These are phyloP conservation scores for Plasmodium coatneyi DNA, from an alignment of 169 alveolate species.

Conservation along the genomic window DNA sequence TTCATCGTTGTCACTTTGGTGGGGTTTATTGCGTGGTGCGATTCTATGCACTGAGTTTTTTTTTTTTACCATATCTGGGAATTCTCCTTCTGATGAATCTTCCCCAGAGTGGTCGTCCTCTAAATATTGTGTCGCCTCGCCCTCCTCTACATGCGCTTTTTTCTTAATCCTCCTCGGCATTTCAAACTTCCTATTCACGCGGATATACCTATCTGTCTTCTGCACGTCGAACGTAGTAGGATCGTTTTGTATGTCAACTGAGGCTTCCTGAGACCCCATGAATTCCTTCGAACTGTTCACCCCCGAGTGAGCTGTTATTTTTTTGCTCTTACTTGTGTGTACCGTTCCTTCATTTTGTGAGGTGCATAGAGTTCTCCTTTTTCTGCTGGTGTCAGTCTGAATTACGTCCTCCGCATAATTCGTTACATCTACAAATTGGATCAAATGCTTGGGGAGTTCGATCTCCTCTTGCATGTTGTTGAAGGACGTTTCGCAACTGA, in stretches of 20 bases:
- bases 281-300: background rate
- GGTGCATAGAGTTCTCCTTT: background rate
- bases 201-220: background rate
- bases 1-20: background rate
- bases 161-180: constrained; percentile 20
- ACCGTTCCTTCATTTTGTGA: background rate
- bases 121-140: background rate
- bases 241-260: background rate
- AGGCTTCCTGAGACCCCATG: background rate
- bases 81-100: background rate
- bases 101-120: background rate
- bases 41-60: background rate
- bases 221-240: background rate
- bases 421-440: constrained; percentile 26
- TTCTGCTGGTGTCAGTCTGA: background rate
- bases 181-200: constrained; percentile 27
- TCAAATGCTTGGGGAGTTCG: constrained; percentile 5
- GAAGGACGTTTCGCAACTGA: background rate
- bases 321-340: constrained; percentile 1
- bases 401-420: constrained; percentile 26
- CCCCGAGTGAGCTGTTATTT: background rate
- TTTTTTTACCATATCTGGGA: background rate
- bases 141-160: background rate
- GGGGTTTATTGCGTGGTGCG: background rate
- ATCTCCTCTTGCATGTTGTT: constrained; percentile 33